Base-by-base conservation (phyloP, 768 basidiomycete species). In the Mycena galericulata region DNA sequence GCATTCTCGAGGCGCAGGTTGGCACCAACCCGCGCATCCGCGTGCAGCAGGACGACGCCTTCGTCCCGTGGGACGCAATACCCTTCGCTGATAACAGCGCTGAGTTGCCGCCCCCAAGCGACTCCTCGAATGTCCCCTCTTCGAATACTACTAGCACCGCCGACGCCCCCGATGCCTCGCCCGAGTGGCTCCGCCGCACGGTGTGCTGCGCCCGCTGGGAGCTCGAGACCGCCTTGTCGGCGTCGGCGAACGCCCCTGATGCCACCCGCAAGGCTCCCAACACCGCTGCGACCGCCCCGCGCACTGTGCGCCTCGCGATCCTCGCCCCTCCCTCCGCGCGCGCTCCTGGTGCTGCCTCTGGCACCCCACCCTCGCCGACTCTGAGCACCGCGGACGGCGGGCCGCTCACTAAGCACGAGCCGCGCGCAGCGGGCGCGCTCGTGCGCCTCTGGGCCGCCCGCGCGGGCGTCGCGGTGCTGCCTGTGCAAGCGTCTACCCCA, bases 1-100 rank as follows among this genome's bases (percentile, higher is more conserved):
- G 96, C 26, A 90, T 95, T 58, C 86, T 98, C 46, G 96, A 98
- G 78, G 90, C 91, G 1, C 92, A 94, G 78, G 93, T 96, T 41
- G 94, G 94, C 34, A 86, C 88, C 26, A 95, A 95, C 74, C 86
- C 90, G 4, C 90, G 93, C 67, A 93, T 95, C 59, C 86, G 89
- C 11, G 92, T 95, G 20, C 94, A 95, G 78, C 85, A 88, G 30
- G 94, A 95, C 73, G 90, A 93, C 47, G 94, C 92, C 1, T 95
- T 90, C 76, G 90, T 94, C 32, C 87, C 87, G 29, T 96, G 94
- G 94, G 93, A 95, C 77, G 79, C 83, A 62, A 91, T 95, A 63
- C 70, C 79, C 4, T 89, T 92, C 79, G 73, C 50, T 22, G 47
- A 20, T 45, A 59, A 63, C 17, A 40, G 26, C 14, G 29, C 56